Evolutionary conservation across 1,284 basidiomycete genomes (phyloP), one percentile per base, ranked within the genome.

Genomic region (Cutaneotrichosporon sp.): DNA sequence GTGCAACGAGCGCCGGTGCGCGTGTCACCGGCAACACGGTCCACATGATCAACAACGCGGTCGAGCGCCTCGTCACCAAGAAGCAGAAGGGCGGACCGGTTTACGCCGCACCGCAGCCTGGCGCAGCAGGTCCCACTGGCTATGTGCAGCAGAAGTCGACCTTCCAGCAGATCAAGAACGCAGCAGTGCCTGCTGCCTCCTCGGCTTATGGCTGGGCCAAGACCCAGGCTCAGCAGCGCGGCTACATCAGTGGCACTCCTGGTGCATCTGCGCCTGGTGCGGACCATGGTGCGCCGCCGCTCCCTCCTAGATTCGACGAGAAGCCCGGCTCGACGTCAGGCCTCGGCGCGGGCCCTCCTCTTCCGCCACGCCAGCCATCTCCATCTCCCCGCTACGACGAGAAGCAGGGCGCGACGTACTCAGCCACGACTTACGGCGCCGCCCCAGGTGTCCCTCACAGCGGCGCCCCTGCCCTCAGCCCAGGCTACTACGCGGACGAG

Each of bases 31-130:
- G 56, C 40, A 61, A 60, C 51, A 65, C 63, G 16, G 51, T 61
- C 9, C 16, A 31, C 47, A 52, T 51, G 31, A 65, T 68, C 61
- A 64, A 65, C 66, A 55, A 58, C n/a, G 49, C 52, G 16, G 59
- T 59, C 52, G 56, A 58, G 40, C 57, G 53, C 21, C 50, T 63
- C 11, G 62, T 59, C 42, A 22, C 32, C 21, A 59, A 58, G 62
- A 63, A 58, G 57, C 49, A 63, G 50, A 52, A 59, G 58, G 56
- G 56, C 31, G 46, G 56, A 11, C n/a, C 26, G 4, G 42, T 47
- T 26, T 56, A 56, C 26, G 55, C 55, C 18, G 55, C 58, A 8
- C 58, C 58, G 18, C 58, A 59, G 32, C 47, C 26, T 10, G 18
- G 42, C 42, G 18, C 42, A 16, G 32, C 32, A 9, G 22, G 32